Evolutionary conservation across 768 basidiomycete genomes (phyloP).

Genomic region (Pulveroboletus sp.): DNA sequence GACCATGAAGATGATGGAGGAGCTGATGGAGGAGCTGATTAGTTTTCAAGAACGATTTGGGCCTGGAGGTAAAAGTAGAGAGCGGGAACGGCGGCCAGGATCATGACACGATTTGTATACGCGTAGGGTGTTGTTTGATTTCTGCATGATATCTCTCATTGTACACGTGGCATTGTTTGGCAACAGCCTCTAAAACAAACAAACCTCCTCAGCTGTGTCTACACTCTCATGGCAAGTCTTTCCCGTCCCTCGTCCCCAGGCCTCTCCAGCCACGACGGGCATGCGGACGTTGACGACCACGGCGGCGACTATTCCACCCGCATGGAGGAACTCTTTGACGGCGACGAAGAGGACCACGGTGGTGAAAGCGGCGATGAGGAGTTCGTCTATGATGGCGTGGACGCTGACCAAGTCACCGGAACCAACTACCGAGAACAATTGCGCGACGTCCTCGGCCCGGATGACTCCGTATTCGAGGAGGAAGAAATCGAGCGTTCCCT

Average conservation of each 20-base stretch:
- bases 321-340: slow-evolving; percentile 32
- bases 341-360: slow-evolving; percentile 41
- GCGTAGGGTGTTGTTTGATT: slow-evolving; percentile 8
- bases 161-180: slow-evolving; percentile 28
- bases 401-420: slow-evolving; percentile 45
- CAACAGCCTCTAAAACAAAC: slow-evolving; percentile 25
- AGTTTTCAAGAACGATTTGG: slow-evolving; percentile 87
- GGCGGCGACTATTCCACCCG: slow-evolving; percentile 24
- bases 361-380: slow-evolving; percentile 49
- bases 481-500: slow-evolving; percentile 47
- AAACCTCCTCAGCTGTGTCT: slow-evolving; percentile 2
- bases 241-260: slow-evolving; percentile 8
- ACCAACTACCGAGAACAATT: slow-evolving; percentile 66
- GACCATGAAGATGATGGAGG: slow-evolving; percentile 87
- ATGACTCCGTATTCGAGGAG: slow-evolving; percentile 48
- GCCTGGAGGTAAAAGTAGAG: slow-evolving; percentile 48
- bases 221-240: neutral
- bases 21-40: slow-evolving; percentile 86
- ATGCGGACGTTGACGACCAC: slow-evolving; percentile 17
- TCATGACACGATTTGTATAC: slow-evolving; percentile 23
- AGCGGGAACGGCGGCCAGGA: slow-evolving; percentile 49
- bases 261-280: slow-evolving; percentile 21
- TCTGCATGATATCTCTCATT: slow-evolving; percentile 12
- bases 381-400: slow-evolving; percentile 74
- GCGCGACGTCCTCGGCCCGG: slow-evolving; percentile 68